These are phyloP conservation scores for Climacium dendroides DNA, from an alignment of 225 moss, liverwort and hornwort species.

Conservation along the genomic window DNA sequence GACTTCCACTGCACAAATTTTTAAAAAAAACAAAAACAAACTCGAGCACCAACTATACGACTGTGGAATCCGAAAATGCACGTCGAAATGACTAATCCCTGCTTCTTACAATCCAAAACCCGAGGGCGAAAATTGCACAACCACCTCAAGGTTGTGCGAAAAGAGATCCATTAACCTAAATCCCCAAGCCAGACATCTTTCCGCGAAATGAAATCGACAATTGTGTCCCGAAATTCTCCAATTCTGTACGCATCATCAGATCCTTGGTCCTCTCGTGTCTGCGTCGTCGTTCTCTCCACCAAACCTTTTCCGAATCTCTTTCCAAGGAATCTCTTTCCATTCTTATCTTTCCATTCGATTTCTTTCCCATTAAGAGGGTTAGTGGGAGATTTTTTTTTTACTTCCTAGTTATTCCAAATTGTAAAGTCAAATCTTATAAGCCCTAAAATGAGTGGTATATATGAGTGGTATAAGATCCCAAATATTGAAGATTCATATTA, in stretches of 20 bases:
- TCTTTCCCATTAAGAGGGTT: background rate
- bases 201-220: background rate
- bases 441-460: background rate
- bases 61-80: background rate
- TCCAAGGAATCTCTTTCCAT: background rate
- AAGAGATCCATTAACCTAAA: background rate
- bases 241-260: background rate
- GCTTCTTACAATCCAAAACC: background rate
- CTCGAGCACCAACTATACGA: background rate
- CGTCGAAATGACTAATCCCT: background rate
- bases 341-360: background rate
- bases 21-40: too few relatives aligned
- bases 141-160: background rate
- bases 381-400: background rate
- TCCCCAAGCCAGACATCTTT: background rate
- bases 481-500: too few relatives aligned
- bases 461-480: too few relatives aligned
- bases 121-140: background rate
- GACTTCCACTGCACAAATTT: background rate
- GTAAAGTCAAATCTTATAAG: background rate
- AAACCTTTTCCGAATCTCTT: constrained; percentile 3
- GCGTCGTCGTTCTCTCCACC: background rate
- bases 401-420: background rate
- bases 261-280: background rate
- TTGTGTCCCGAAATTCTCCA: background rate